Conservation (phyloP, 768 basidiomycete genomes). For the Candolleomyces aberdarensis region DNA sequence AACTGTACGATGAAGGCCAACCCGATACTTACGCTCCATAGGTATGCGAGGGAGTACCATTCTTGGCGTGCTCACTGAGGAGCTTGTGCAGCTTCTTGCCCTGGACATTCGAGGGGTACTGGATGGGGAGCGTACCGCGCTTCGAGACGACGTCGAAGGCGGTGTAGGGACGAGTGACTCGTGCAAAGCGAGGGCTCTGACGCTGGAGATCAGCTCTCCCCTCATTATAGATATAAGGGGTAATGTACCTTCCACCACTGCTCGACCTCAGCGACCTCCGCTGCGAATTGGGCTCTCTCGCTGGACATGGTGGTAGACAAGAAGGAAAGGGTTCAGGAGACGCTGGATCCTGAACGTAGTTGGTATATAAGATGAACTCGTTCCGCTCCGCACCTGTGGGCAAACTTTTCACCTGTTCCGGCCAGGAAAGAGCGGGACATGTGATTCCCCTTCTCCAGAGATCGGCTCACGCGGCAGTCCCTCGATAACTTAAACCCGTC, state of each 20-base stretch:
- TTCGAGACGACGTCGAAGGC: conserved; percentile 93
- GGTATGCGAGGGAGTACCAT: conserved; percentile 85
- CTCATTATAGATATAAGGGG: not conserved
- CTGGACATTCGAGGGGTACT: conserved; percentile 81
- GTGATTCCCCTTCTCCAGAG: conserved; percentile 39
- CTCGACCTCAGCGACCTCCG: conserved; percentile 84
- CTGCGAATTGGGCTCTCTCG: conserved; percentile 68
- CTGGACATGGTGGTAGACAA: conserved; percentile 45
- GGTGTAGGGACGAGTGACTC: conserved; percentile 88
- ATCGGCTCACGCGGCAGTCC: conserved; percentile 17
- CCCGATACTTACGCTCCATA: conserved; percentile 88
- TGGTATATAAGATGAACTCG: conserved; percentile 23
- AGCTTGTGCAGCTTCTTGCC: conserved; percentile 84
- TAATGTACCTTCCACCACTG: conserved; percentile 85
- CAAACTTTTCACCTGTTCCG: conserved; percentile 22
- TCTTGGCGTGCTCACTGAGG: conserved; percentile 73
- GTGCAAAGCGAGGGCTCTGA: conserved; percentile 83
- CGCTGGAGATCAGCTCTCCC: not conserved
- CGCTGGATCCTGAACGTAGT: conserved; percentile 14
- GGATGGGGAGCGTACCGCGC: conserved; percentile 80
- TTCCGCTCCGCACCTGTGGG: conserved; percentile 17
- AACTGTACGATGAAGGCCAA: not conserved
- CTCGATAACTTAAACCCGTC: conserved; percentile 25
- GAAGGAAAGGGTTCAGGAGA: conserved; percentile 13
- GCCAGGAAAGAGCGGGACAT: conserved; percentile 29